phyloP scores from a whole-genome alignment of 2,329 filamentous ascomycete species.

The Blumeria hordei region DNA sequence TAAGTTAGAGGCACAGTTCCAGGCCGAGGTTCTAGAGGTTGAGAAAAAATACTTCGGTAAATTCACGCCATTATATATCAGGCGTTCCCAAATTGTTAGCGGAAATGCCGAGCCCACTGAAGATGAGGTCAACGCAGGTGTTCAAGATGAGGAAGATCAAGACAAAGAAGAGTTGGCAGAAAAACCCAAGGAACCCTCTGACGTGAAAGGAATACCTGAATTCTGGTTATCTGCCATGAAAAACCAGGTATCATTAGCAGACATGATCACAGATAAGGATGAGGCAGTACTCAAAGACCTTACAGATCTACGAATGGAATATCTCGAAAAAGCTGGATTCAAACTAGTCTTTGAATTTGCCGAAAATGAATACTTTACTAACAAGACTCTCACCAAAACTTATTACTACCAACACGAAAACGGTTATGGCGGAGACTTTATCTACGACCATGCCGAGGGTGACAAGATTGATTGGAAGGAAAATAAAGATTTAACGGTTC shows the following conservation, averaged over 20 bases:
- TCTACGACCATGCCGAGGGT: slow-evolving; percentile 96
- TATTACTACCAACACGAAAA: slow-evolving; percentile 99
- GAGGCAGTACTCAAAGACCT: slow-evolving; percentile 80
- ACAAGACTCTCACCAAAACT: slow-evolving; percentile 92
- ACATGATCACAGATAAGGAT: slow-evolving; percentile 96
- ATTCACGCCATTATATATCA: slow-evolving; percentile 91
- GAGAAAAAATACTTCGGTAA: slow-evolving; percentile 99
- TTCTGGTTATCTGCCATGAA: slow-evolving; percentile 99
- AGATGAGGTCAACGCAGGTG: slow-evolving; percentile 65
- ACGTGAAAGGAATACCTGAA: slow-evolving; percentile 66
- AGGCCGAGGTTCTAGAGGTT: slow-evolving; percentile 89
- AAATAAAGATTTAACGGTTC: slow-evolving; percentile 78
- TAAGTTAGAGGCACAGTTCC: slow-evolving; percentile 94
- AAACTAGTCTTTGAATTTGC: slow-evolving; percentile 92
- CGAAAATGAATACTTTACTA: slow-evolving; percentile 89
- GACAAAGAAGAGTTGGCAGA: slow-evolving; percentile 26
- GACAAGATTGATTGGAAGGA: slow-evolving; percentile 95
- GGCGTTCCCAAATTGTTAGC: slow-evolving; percentile 82
- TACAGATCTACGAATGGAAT: slow-evolving; percentile 93
- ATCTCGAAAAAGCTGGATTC: slow-evolving; percentile 95
- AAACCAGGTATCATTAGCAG: slow-evolving; percentile 89
- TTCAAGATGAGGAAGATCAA: slow-evolving; percentile 41
- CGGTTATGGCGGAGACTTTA: slow-evolving; percentile 95
- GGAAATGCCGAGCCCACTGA: slow-evolving; percentile 67
- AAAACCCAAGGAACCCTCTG: slow-evolving; percentile 24